Conservation (phyloP, 2,329 filamentous ascomycete genomes). For the Fusarium sp. region DNA sequence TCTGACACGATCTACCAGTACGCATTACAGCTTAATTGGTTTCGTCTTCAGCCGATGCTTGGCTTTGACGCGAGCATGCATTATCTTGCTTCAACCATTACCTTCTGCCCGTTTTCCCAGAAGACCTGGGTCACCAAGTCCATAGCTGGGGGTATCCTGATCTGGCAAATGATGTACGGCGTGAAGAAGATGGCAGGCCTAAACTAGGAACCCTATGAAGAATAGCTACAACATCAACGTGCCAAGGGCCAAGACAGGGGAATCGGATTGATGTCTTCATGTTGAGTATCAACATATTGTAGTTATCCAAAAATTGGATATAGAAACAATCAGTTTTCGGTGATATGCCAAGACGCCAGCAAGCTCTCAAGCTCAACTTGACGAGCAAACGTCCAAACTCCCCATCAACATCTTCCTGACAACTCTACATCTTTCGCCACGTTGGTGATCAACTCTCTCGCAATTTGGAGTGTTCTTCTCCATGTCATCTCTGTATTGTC, state of each 20-base stretch:
- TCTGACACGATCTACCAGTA: slow-evolving; percentile 8
- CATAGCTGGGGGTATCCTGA: slow-evolving; percentile 2
- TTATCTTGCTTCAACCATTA: not conserved
- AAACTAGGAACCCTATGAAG: not conserved
- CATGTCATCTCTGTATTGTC: slow-evolving; percentile 12
- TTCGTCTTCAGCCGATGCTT: not conserved
- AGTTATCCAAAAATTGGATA: slow-evolving; percentile 12
- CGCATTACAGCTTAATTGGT: slow-evolving; percentile 27
- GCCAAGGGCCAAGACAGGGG: slow-evolving; percentile 5
- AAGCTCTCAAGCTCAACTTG: slow-evolving; percentile 9
- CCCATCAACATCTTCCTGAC: not conserved
- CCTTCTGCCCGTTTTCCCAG: slow-evolving; percentile 38
- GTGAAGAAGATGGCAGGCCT: slow-evolving; percentile 5
- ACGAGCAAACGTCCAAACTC: slow-evolving; percentile 5
- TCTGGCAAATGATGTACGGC: slow-evolving; percentile 3
- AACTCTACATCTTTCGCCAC: not conserved
- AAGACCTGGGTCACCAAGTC: slow-evolving; percentile 1
- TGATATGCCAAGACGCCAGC: not conserved
- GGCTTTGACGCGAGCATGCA: slow-evolving; percentile 6
- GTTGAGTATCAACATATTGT: not conserved
- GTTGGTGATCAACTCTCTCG: slow-evolving; percentile 25
- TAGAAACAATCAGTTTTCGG: slow-evolving; percentile 25
- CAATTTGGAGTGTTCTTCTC: slow-evolving; percentile 28
- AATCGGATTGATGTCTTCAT: not conserved
- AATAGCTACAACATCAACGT: slow-evolving; percentile 20